These are phyloP conservation scores for Pogostemon cablin DNA, from an alignment of 257 asterid species.

Conservation along the genomic window DNA sequence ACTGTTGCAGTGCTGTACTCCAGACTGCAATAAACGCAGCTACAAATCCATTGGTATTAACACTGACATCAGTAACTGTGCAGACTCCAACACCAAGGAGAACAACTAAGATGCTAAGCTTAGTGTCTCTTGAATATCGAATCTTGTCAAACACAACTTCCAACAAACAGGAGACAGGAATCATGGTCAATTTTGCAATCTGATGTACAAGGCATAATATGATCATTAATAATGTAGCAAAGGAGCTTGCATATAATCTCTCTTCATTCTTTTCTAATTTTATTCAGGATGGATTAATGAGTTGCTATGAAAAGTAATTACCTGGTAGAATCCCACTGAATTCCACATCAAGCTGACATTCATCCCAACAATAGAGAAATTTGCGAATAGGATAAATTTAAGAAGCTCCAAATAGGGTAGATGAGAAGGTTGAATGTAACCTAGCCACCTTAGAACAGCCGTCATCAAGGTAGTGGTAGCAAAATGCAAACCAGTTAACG, in stretches of 20 bases:
- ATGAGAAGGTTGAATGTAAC: slow-evolving; percentile 96
- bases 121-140: slow-evolving; percentile 88
- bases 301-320: slow-evolving; percentile 33
- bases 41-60: slow-evolving; percentile 81
- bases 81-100: slow-evolving; percentile 95
- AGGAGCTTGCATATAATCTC: background rate
- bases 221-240: slow-evolving; percentile 23
- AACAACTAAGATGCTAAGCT: slow-evolving; percentile 81
- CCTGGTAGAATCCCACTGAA: slow-evolving; percentile 99
- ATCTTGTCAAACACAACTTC: slow-evolving; percentile 86
- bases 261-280: background rate
- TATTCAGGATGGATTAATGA: slow-evolving; percentile 8
- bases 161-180: slow-evolving; percentile 92
- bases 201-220: slow-evolving; percentile 44
- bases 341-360: slow-evolving; percentile 99
- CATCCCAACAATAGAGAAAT: slow-evolving; percentile 98
- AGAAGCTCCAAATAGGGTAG: slow-evolving; percentile 81
- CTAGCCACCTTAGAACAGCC: slow-evolving; percentile 86
- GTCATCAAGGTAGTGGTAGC: slow-evolving; percentile 97
- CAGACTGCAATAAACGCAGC: slow-evolving; percentile 95
- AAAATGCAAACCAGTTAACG: slow-evolving; percentile 95
- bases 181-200: slow-evolving; percentile 98
- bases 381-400: slow-evolving; percentile 85
- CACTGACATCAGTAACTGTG: slow-evolving; percentile 94
- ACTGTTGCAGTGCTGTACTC: slow-evolving; percentile 93